phyloP scores from a whole-genome alignment of 495 filamentous ascomycete species.

The Thozetella sp. region DNA sequence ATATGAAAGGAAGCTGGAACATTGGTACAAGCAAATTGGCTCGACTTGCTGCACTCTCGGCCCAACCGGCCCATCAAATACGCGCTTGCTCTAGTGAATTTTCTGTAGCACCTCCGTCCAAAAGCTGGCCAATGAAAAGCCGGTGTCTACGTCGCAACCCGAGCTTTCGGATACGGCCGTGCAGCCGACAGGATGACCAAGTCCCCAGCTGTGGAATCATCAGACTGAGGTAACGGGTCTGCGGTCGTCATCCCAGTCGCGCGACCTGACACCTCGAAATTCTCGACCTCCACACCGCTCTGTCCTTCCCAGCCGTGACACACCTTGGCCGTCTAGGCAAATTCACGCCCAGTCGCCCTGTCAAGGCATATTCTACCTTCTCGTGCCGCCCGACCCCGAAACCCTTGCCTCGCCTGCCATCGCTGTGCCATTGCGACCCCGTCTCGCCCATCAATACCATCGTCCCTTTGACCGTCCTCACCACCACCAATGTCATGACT shows the following conservation, averaged over 20 bases:
- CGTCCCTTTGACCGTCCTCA: background rate
- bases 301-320: too few species aligned
- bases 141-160: too few species aligned
- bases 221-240: background rate
- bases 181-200: conserved; percentile 1
- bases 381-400: conserved; percentile 10
- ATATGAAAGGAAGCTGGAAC: too few species aligned
- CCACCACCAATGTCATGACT: conserved; percentile 52
- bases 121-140: too few species aligned
- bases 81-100: too few species aligned
- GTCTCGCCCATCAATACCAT: background rate
- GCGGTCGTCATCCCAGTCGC: background rate
- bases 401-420: conserved; percentile 7
- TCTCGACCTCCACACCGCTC: too few species aligned
- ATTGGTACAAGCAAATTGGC: too few species aligned
- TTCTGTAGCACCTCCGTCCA: too few species aligned
- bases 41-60: too few species aligned
- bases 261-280: background rate
- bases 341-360: too few species aligned
- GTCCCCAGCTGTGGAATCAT: background rate
- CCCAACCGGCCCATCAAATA: too few species aligned
- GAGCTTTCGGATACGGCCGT: conserved; percentile 1
- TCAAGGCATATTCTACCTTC: background rate
- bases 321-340: too few species aligned
- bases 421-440: background rate